phyloP scores from a whole-genome alignment of 306 rosid species.

The Quercus cerris region DNA sequence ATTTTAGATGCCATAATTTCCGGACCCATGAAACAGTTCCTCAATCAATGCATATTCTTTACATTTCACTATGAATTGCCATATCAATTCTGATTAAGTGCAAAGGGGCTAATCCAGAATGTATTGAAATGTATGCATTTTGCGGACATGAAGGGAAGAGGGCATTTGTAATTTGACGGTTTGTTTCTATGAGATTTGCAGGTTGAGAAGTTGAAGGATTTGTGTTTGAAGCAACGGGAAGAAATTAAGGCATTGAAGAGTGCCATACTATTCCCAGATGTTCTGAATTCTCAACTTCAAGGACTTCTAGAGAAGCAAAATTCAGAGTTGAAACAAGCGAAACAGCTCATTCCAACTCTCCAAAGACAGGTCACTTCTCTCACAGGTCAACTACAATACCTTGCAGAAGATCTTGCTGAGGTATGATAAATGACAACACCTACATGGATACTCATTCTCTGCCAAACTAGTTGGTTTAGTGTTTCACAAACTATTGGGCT shows the following conservation, averaged over 20 bases:
- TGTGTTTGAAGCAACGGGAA: slow-evolving; percentile 93
- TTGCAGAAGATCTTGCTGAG: slow-evolving; percentile 95
- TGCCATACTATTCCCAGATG: slow-evolving; percentile 82
- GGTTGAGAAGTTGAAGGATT: slow-evolving; percentile 94
- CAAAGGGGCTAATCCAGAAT: too few relatives aligned
- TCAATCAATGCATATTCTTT: neutral
- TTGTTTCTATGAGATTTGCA: slow-evolving; percentile 26
- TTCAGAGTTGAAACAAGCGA: slow-evolving; percentile 83
- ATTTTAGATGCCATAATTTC: neutral
- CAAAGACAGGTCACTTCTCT: slow-evolving; percentile 92
- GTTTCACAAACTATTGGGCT: neutral
- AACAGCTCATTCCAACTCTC: slow-evolving; percentile 83
- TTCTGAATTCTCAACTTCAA: slow-evolving; percentile 75
- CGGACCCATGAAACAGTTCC: neutral
- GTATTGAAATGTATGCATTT: neutral
- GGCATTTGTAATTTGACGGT: neutral
- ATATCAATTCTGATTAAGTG: too few relatives aligned
- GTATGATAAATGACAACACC: slow-evolving; percentile 27
- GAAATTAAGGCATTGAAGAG: slow-evolving; percentile 83
- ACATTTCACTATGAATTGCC: neutral
- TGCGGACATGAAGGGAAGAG: neutral
- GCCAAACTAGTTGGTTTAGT: neutral
- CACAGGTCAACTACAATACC: slow-evolving; percentile 91
- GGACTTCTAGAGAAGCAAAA: slow-evolving; percentile 75
- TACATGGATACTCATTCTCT: neutral